phyloP scores from a whole-genome alignment of 441 rosid genomes.

The Populus hybrid region DNA sequence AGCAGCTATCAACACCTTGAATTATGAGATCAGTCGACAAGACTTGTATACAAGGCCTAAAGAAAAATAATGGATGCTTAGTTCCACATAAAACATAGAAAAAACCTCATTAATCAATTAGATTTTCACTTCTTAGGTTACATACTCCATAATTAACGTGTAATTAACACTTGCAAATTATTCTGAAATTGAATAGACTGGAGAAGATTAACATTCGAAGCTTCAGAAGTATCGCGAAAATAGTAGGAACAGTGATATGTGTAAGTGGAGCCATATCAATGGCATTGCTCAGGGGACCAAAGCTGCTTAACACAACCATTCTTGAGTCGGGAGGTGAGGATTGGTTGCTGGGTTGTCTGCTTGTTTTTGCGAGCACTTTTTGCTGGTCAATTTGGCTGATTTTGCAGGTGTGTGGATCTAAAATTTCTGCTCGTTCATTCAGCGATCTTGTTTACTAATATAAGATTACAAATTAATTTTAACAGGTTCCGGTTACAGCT shows the following conservation, averaged over 20 bases:
- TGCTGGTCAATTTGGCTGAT: slow-evolving; percentile 76
- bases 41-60: neutral
- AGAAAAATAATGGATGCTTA: neutral
- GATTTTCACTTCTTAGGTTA: neutral
- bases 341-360: slow-evolving; percentile 59
- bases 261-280: slow-evolving; percentile 69
- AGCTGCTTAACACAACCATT: slow-evolving; percentile 43
- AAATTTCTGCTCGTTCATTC: neutral
- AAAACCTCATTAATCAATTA: slow-evolving; percentile 24
- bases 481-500: slow-evolving; percentile 51
- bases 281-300: slow-evolving; percentile 69
- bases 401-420: slow-evolving; percentile 27
- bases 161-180: neutral
- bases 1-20: too few species aligned
- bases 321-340: slow-evolving; percentile 19
- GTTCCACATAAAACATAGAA: neutral
- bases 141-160: neutral
- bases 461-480: neutral
- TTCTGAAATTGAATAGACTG: slow-evolving; percentile 9
- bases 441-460: neutral
- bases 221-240: slow-evolving; percentile 54
- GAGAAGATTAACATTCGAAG: slow-evolving; percentile 47
- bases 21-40: too few species aligned
- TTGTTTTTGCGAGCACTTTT: slow-evolving; percentile 42
- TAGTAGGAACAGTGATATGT: slow-evolving; percentile 52